A percentile compares a stretch with the other conserved stretches of the same genome.
Conservation (phyloP, 208 protist species). For the Phytomonas sp. region DNA sequence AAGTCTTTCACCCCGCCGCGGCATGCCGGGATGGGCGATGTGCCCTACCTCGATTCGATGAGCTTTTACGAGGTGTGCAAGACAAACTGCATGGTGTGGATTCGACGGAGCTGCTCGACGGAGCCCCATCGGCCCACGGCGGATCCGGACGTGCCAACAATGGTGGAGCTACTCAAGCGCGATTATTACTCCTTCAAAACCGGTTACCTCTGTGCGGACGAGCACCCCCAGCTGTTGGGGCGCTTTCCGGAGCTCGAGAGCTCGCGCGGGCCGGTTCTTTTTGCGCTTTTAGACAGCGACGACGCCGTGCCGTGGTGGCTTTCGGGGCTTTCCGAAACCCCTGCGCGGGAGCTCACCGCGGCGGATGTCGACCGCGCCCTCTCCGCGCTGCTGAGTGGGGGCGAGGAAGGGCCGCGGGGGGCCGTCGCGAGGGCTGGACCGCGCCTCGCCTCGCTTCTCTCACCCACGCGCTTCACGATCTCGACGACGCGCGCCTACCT, state of each 20-base stretch:
- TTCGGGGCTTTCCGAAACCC: conserved; percentile 12
- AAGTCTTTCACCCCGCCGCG: conserved; percentile 30
- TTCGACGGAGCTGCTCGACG: conserved; percentile 39
- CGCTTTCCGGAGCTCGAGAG: not conserved
- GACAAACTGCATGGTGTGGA: conserved; percentile 66
- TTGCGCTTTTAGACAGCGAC: conserved; percentile 54
- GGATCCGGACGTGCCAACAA: conserved; percentile 6
- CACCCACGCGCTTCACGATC: conserved; percentile 40
- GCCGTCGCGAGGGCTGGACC: not conserved
- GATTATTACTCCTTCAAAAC: conserved; percentile 58
- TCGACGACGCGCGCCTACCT: conserved; percentile 36
- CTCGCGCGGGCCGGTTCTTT: conserved; percentile 3
- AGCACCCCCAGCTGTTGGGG: conserved; percentile 20
- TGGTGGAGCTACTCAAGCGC: conserved; percentile 20
- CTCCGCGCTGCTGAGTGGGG: conserved; percentile 17
- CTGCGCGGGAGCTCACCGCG: conserved; percentile 22
- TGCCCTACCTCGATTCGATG: conserved; percentile 34
- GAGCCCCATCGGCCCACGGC: conserved; percentile 3
- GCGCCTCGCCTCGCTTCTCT: conserved; percentile 30
- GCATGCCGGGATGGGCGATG: conserved; percentile 29
- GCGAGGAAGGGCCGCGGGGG: conserved; percentile 6
- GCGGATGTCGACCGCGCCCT: conserved; percentile 26
- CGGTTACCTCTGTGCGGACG: conserved; percentile 61
- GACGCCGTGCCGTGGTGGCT: conserved; percentile 43
- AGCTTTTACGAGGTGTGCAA: conserved; percentile 55